Evolutionary conservation across 164 flowering plant genomes (phyloP), one percentile per base, ranked within the genome.

Genomic region (Litsea cubeba): DNA sequence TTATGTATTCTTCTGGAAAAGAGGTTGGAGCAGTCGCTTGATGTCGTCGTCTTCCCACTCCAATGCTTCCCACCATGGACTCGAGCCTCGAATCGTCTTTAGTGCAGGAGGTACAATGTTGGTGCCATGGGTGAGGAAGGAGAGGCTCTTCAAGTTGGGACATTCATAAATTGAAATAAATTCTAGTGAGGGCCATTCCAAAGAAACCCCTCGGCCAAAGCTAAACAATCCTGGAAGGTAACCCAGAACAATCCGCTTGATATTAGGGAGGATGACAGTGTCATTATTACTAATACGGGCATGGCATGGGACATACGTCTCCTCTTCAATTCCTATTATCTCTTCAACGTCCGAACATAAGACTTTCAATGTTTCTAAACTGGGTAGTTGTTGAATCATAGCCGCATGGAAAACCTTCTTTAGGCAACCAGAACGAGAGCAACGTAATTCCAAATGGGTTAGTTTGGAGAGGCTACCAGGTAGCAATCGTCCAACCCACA

Each of bases 351-450:
- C 0, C 17, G 7, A 17, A 66, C 24, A 15, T 0, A 0, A 14
- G 11, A 66, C 0, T 3, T 1, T 0, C 12, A 66, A n/a, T 0
- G 15, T 3, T 49, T 68, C 71, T 11, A 68, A 68, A 10, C 12
- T 68, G 54, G 30, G 46, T 1, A 68, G 71, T n/a, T n/a, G 2
- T n/a, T 0, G 46, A 30, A 66, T 32, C 6, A 32, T 14, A 8
- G 0, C 6, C 69, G 2, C 3, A 0, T 35, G 14, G 69, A 66
- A 66, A 66, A 30, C 26, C 40, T 3, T 30, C 50, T 11, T 40
- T 7, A 40, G 0, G 46, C 0, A 2, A 40, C 0, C 0, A 40
- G 11, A 40, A 40, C 0, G 10, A 40, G 1, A 40, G 0, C 0
- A 0, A 7, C 8, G 1, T 26, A 10, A 14, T 12, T 66, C n/a